Evolutionary conservation across 306 rosid species (phyloP).

Genomic region (Vigna unguiculata): DNA sequence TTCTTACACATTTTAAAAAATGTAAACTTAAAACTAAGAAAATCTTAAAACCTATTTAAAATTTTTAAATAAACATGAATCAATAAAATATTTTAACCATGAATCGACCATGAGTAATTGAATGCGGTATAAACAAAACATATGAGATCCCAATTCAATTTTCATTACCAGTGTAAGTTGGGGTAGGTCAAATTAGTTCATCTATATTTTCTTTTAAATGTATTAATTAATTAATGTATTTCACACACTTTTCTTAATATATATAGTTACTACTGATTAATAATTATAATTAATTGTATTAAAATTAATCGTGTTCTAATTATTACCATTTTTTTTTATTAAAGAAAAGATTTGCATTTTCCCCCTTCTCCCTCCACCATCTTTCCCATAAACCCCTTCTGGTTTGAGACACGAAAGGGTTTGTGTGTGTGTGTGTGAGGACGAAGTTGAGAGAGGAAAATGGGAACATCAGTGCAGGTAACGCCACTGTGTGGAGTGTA

Average conservation of each 20-base stretch:
- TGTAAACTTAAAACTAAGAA: no score
- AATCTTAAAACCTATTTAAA: no score
- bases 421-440: background rate
- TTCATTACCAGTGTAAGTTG: background rate
- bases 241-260: no score
- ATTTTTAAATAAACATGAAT: no score
- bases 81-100: no score
- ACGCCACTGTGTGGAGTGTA: constrained; percentile 89
- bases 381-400: background rate
- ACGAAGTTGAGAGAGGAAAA: constrained; percentile 22
- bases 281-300: no score
- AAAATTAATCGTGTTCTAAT: background rate
- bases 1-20: no score
- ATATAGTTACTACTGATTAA: no score
- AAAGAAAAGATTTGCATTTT: background rate
- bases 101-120: no score
- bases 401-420: background rate
- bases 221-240: no score
- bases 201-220: background rate
- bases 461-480: constrained; percentile 96
- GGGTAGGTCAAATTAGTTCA: background rate
- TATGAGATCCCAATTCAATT: no score
- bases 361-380: background rate
- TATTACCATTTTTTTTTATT: background rate
- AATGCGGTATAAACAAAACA: no score